These are phyloP conservation scores for Oryza glumipatula DNA, from an alignment of 176 grass and related monocot species.

Conservation along the genomic window DNA sequence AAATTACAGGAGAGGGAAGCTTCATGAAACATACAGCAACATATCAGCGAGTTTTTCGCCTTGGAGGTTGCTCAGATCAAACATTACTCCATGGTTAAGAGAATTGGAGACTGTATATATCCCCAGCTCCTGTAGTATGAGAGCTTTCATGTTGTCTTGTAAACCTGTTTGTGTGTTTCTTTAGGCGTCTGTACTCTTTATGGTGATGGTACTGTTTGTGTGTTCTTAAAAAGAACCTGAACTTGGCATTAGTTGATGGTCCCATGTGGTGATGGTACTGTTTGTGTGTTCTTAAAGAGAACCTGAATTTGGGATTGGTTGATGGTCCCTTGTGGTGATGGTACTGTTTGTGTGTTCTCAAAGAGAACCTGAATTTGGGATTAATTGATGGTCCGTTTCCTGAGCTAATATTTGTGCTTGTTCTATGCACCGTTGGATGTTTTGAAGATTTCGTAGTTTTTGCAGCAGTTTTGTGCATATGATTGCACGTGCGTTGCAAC, in stretches of 20 bases:
- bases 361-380: not conserved
- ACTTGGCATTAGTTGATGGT: too few relatives aligned
- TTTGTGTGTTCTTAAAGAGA: not conserved
- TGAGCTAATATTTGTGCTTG: not conserved
- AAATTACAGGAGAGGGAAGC: not conserved
- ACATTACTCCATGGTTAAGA: not conserved
- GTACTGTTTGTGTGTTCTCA: too few relatives aligned
- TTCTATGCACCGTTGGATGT: not conserved
- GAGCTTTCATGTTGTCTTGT: not conserved
- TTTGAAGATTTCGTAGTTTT: too few relatives aligned
- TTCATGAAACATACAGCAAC: not conserved
- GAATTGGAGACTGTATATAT: not conserved
- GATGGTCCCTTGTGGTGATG: too few relatives aligned
- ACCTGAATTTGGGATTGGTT: not conserved
- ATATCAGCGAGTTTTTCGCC: not conserved
- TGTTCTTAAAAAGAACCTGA: too few relatives aligned
- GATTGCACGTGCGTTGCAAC: too few relatives aligned
- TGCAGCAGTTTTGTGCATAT: too few relatives aligned
- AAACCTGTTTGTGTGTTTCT: conserved; percentile 2
- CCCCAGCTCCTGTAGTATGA: not conserved
- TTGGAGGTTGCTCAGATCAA: not conserved
- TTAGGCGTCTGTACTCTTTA: not conserved
- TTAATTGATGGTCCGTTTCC: not conserved
- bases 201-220: not conserved
- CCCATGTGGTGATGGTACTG: not conserved